Base-by-base conservation (phyloP, 495 filamentous ascomycete genomes). In the Rostrohypoxylon terebratum region DNA sequence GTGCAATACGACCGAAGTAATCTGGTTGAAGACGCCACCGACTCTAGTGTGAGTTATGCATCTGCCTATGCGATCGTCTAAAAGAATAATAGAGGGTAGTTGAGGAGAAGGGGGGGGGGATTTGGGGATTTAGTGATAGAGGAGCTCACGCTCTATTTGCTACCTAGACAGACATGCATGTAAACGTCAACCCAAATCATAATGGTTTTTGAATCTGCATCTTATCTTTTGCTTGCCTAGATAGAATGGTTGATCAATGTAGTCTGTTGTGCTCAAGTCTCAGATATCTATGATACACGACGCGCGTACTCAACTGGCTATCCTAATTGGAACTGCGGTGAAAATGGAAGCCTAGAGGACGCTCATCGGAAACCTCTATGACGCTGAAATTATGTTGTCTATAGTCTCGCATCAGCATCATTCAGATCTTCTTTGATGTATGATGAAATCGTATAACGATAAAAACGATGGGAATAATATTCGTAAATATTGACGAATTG, bases 1-100 rank as follows among this genome's bases (percentile, higher is more conserved):
- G 86, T 97, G 67, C 85, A 94, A 72, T 99, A 99, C 82, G 93
- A 98, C 80, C 87, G 94, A 73, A 98, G 96, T 80, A 89, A 88
- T 68, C 85, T 97, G 79, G 90, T 90, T n/a, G 83, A 83, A 59
- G 86, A 86, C 64, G 81, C 90, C 6, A 78, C 77, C 16, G 96
- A 97, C 74, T 97, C 92, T 75, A 97, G 94, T 68, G 96, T 99
- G 61, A 97, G 94, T 82, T 99, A 99, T 81, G 94, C 91, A 6
- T 92, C 90, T 77, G 93, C 91, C 67, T 94, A 91, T 84, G 91
- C 90, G 20, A 81, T 91, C 40, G 65, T 88, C n/a, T 88, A 64
- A 77, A 3, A 28, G 28, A 28, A 58, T 13, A 40, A 8, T 13
- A 9, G 54, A 9, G 16, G 34, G 40, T 40, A 23, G 31, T 28